phyloP scores from a whole-genome alignment of 352 stramenopile species.

The Phytophthora constricta region DNA sequence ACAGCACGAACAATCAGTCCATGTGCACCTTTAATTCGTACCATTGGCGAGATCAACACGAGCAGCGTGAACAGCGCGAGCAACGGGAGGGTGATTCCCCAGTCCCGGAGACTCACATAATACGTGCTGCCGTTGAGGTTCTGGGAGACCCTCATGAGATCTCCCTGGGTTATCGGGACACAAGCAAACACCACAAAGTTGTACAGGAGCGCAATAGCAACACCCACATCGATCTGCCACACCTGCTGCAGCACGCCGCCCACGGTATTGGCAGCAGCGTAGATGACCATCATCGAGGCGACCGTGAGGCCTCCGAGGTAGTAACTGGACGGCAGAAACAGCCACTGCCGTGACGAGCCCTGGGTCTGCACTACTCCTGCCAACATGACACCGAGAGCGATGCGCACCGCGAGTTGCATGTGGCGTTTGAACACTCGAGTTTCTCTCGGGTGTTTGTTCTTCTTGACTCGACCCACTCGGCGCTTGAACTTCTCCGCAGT shows the following conservation, averaged over 20 bases:
- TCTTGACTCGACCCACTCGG: conserved; percentile 47
- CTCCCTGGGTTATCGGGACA: conserved; percentile 56
- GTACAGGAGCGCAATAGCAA: conserved; percentile 75
- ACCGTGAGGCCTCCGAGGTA: conserved; percentile 75
- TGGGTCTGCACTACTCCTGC: conserved; percentile 63
- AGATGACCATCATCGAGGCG: conserved; percentile 77
- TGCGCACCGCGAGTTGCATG: conserved; percentile 53
- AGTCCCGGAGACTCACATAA: conserved; percentile 72
- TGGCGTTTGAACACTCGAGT: conserved; percentile 48
- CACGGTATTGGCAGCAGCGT: conserved; percentile 60
- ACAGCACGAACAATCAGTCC: not conserved
- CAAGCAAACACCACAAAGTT: conserved; percentile 70
- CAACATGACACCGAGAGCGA: conserved; percentile 67
- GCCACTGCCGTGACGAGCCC: conserved; percentile 48
- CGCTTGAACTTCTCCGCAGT: conserved; percentile 24
- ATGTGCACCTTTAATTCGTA: conserved; percentile 7
- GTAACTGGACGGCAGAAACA: conserved; percentile 68
- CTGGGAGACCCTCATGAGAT: conserved; percentile 51
- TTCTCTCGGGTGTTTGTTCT: conserved; percentile 51
- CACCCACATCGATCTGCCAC: conserved; percentile 77
- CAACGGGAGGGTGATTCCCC: conserved; percentile 57
- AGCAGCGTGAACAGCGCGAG: conserved; percentile 75
- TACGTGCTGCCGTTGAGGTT: conserved; percentile 65
- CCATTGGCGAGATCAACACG: conserved; percentile 65
- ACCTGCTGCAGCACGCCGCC: conserved; percentile 69